Percentiles rank a stretch among this genome's conserved stretches.
phyloP scores from a whole-genome alignment of 768 basidiomycete species.

The Lactarius quietus region DNA sequence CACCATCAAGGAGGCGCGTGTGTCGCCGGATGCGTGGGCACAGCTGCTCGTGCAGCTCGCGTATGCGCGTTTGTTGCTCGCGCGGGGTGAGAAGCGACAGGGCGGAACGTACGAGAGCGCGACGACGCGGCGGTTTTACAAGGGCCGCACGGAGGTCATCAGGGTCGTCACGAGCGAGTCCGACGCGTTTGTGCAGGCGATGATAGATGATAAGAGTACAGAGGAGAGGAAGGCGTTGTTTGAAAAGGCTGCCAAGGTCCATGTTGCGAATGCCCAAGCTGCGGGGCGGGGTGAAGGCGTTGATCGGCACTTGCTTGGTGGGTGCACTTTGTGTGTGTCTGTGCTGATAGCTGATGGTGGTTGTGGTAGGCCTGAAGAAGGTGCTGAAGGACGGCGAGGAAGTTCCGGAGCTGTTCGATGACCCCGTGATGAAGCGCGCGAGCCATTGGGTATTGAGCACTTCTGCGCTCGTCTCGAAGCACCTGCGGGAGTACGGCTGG shows the following conservation, averaged over 20 bases:
- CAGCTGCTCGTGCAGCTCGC: conserved; percentile 92
- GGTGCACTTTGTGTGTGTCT: conserved; percentile 22
- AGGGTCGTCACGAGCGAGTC: conserved; percentile 75
- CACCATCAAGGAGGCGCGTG: conserved; percentile 78
- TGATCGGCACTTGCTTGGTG: conserved; percentile 86
- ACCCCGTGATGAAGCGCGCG: conserved; percentile 68
- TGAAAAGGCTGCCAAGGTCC: conserved; percentile 56
- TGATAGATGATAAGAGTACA: conserved; percentile 50
- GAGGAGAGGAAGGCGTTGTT: conserved; percentile 54
- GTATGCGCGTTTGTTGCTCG: conserved; percentile 59
- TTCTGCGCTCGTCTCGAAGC: conserved; percentile 81
- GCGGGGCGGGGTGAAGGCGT: conserved; percentile 71
- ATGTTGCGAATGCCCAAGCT: conserved; percentile 59
- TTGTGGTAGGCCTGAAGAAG: conserved; percentile 65
- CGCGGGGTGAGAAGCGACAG: conserved; percentile 40
- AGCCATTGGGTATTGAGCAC: conserved; percentile 89
- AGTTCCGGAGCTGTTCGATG: conserved; percentile 66
- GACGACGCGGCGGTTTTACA: conserved; percentile 81
- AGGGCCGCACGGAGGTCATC: conserved; percentile 94
- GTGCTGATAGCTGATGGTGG: neutral
- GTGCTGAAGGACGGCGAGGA: conserved; percentile 57
- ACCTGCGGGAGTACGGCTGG: conserved; percentile 88
- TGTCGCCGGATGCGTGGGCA: conserved; percentile 94
- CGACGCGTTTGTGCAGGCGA: conserved; percentile 71
- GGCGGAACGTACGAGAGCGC: conserved; percentile 95